Evolutionary conservation across 2,329 filamentous ascomycete genomes (phyloP).

Genomic region (Trichophyton benhamiae): DNA sequence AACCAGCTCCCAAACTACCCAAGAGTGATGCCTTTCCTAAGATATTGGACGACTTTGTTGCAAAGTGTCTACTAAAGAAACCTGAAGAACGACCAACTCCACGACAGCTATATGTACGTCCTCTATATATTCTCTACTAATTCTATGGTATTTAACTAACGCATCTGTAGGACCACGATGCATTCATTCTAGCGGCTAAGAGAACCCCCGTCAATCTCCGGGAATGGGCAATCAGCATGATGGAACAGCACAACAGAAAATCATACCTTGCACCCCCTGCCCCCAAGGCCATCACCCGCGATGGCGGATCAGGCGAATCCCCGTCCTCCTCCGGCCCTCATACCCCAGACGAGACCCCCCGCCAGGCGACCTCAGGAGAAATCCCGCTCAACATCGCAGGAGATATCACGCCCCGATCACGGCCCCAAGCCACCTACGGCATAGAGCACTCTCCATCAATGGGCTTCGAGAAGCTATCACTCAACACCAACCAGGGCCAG

Average conservation of each 20-base stretch:
- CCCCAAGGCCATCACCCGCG: constrained; percentile 61
- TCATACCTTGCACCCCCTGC: constrained; percentile 78
- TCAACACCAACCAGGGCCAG: constrained; percentile 14
- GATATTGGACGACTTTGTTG: constrained; percentile 93
- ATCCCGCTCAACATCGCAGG: constrained; percentile 46
- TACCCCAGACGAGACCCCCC: constrained; percentile 27
- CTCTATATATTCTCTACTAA: neutral
- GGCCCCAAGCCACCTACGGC: constrained; percentile 2
- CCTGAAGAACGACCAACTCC: constrained; percentile 83
- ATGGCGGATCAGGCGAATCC: constrained; percentile 43
- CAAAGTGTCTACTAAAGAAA: constrained; percentile 85
- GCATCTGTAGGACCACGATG: constrained; percentile 61
- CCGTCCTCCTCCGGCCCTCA: constrained; percentile 31
- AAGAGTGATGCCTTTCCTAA: constrained; percentile 95
- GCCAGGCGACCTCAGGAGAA: constrained; percentile 53
- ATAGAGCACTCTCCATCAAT: constrained; percentile 21
- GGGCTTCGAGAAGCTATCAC: constrained; percentile 34
- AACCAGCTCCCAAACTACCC: constrained; percentile 81
- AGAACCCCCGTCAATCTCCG: constrained; percentile 86
- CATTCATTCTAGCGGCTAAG: constrained; percentile 92
- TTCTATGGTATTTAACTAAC: neutral
- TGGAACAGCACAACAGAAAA: constrained; percentile 91
- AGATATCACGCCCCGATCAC: constrained; percentile 14
- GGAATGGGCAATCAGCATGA: constrained; percentile 86
- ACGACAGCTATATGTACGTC: constrained; percentile 75